A percentile compares a stretch with the other conserved stretches of the same genome.
phyloP scores from a whole-genome alignment of 495 filamentous ascomycete species.

The Rhypophila decipiens region DNA sequence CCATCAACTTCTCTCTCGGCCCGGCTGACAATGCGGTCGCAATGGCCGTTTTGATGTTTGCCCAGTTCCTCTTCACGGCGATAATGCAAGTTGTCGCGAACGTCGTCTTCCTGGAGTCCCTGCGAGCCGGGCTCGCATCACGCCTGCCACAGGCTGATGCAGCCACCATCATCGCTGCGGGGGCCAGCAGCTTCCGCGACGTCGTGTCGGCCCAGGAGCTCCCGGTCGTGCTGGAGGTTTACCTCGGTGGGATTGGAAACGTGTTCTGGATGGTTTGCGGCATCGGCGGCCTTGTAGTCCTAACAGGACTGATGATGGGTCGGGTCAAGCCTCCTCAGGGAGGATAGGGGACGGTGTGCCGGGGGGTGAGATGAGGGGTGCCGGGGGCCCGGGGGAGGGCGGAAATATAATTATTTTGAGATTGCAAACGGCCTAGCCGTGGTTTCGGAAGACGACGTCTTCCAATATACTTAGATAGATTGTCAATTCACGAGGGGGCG shows the following conservation, averaged over 20 bases:
- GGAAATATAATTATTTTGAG: too few relatives aligned
- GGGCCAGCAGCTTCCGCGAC: slow-evolving; percentile 43
- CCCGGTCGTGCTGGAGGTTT: slow-evolving; percentile 31
- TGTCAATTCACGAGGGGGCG: too few relatives aligned
- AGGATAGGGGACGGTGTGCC: too few relatives aligned
- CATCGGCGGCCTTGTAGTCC: neutral
- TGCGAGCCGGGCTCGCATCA: slow-evolving; percentile 37
- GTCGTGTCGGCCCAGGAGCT: slow-evolving; percentile 11
- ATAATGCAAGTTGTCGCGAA: slow-evolving; percentile 54
- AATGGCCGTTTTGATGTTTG: slow-evolving; percentile 54
- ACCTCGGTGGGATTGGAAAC: slow-evolving; percentile 27
- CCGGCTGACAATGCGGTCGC: slow-evolving; percentile 51
- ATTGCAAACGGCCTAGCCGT: too few relatives aligned
- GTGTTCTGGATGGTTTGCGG: slow-evolving; percentile 14
- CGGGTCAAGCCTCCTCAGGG: too few relatives aligned
- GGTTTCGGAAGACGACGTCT: too few relatives aligned
- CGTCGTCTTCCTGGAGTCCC: slow-evolving; percentile 50
- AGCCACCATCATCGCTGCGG: slow-evolving; percentile 19
- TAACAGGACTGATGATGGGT: neutral
- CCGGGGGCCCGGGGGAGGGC: too few relatives aligned
- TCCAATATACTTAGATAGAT: too few relatives aligned
- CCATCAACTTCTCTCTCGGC: slow-evolving; percentile 42
- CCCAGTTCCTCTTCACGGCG: slow-evolving; percentile 55
- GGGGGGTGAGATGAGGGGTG: too few relatives aligned
- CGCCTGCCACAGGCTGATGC: slow-evolving; percentile 19